Percentiles rank a stretch among this genome's conserved stretches.
Evolutionary conservation across 768 basidiomycete genomes (phyloP).

Genomic region (Clavulina sp.): DNA sequence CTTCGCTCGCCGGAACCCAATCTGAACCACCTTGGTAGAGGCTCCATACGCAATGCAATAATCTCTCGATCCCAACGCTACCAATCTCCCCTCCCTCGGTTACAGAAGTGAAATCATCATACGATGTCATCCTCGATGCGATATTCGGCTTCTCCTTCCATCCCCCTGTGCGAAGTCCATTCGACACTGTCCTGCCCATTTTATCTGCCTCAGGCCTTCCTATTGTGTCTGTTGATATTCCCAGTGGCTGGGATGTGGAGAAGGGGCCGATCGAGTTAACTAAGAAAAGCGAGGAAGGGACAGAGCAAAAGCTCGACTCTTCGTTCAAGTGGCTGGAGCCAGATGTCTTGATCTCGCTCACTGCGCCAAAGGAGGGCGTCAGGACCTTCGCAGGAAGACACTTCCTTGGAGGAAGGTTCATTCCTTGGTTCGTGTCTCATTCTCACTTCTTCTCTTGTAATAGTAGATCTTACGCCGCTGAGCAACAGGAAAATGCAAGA

Average conservation of each 20-base stretch:
- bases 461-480: background rate
- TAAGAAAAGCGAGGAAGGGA: constrained; percentile 16
- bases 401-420: constrained; percentile 87
- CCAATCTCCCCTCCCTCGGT: constrained; percentile 25
- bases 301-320: constrained; percentile 10
- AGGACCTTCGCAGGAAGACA: constrained; percentile 61
- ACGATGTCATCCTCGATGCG: constrained; percentile 82
- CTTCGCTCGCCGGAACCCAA: background rate
- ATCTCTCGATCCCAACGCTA: constrained; percentile 68
- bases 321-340: constrained; percentile 37
- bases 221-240: constrained; percentile 89
- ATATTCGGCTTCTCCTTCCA: constrained; percentile 98
- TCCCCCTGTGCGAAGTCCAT: constrained; percentile 76
- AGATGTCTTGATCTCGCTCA: constrained; percentile 72
- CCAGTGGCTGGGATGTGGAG: constrained; percentile 93
- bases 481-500: constrained; percentile 43
- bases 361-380: constrained; percentile 86
- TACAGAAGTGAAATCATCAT: constrained; percentile 34
- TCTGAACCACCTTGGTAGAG: constrained; percentile 33
- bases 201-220: constrained; percentile 50
- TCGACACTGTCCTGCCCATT: constrained; percentile 54
- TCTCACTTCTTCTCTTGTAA: background rate
- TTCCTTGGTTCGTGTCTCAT: constrained; percentile 42
- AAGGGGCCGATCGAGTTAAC: constrained; percentile 30
- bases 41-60: constrained; percentile 70